phyloP scores from a whole-genome alignment of 441 rosid genomes.

The Raphanus hybrid region DNA sequence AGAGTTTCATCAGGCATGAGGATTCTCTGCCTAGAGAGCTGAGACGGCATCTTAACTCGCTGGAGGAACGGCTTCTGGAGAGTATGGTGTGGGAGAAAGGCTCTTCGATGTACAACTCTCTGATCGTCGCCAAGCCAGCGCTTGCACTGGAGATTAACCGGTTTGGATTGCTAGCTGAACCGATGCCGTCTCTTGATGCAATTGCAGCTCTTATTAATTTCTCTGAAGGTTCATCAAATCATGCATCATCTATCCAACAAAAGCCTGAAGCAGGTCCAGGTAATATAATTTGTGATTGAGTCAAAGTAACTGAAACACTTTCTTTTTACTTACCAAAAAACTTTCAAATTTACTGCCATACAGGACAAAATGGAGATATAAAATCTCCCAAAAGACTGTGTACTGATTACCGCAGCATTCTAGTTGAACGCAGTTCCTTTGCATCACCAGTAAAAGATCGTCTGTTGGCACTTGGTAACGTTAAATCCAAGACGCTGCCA shows the following conservation, averaged over 20 bases:
- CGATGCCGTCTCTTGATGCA: constrained; percentile 98
- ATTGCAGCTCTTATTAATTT: constrained; percentile 77
- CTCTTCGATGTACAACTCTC: constrained; percentile 94
- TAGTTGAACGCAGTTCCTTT: constrained; percentile 91
- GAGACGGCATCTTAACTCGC: constrained; percentile 92
- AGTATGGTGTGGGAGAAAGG: constrained; percentile 99
- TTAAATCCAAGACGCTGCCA: constrained; percentile 76
- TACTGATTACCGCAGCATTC: constrained; percentile 79
- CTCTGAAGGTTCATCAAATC: constrained; percentile 59
- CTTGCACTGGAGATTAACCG: constrained; percentile 74
- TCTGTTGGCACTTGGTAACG: constrained; percentile 62
- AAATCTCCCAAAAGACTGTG: constrained; percentile 83
- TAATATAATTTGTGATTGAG: constrained; percentile 27
- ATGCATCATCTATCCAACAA: constrained; percentile 57
- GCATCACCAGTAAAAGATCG: constrained; percentile 98
- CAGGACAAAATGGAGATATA: constrained; percentile 88
- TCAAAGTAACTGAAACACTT: constrained; percentile 10
- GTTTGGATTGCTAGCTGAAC: constrained; percentile 89
- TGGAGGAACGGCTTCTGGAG: constrained; percentile 96
- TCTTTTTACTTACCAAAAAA: constrained; percentile 4
- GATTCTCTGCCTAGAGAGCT: constrained; percentile 98
- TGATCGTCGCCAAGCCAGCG: constrained; percentile 85
- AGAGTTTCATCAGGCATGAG: constrained; percentile 97
- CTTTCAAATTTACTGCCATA: constrained; percentile 34
- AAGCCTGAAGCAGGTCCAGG: constrained; percentile 74